phyloP scores from a whole-genome alignment of 257 asterid species.

The Marsdenia floribunda region DNA sequence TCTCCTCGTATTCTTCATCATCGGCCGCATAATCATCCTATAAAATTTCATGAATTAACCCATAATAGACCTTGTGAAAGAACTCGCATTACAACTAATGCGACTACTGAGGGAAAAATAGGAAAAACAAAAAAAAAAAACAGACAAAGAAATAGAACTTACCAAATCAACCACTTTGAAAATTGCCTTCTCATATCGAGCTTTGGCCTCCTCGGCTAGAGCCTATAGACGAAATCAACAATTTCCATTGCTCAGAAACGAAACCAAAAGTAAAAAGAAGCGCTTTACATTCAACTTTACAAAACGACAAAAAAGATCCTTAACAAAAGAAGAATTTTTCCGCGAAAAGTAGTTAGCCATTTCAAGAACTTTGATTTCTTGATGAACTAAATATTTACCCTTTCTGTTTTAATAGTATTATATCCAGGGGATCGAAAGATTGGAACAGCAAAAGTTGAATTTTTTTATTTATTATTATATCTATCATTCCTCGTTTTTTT shows the following conservation, averaged over 20 bases:
- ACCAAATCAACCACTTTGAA: conserved; percentile 80
- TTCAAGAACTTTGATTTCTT: conserved; percentile 3
- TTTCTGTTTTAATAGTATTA: neutral
- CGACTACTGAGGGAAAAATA: neutral
- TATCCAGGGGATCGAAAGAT: neutral
- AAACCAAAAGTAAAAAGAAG: conserved; percentile 3
- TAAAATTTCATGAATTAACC: conserved; percentile 7
- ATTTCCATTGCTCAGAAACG: conserved; percentile 6
- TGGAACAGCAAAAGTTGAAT: neutral
- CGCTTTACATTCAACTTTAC: neutral
- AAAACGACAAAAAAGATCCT: conserved; percentile 18
- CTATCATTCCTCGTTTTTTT: no score
- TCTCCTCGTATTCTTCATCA: conserved; percentile 88
- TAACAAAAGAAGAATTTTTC: neutral
- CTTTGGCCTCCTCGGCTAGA: conserved; percentile 91
- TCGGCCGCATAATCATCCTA: conserved; percentile 99
- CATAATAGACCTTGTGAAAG: conserved; percentile 15
- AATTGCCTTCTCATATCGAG: conserved; percentile 73
- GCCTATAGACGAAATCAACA: conserved; percentile 52
- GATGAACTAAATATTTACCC: neutral
- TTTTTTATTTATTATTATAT: no score
- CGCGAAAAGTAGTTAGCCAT: neutral
- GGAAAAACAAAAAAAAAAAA: neutral
- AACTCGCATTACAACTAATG: neutral
- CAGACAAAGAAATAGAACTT: conserved; percentile 21